Conservation (phyloP, 2,329 filamentous ascomycete genomes). For the Fusarium humuli region DNA sequence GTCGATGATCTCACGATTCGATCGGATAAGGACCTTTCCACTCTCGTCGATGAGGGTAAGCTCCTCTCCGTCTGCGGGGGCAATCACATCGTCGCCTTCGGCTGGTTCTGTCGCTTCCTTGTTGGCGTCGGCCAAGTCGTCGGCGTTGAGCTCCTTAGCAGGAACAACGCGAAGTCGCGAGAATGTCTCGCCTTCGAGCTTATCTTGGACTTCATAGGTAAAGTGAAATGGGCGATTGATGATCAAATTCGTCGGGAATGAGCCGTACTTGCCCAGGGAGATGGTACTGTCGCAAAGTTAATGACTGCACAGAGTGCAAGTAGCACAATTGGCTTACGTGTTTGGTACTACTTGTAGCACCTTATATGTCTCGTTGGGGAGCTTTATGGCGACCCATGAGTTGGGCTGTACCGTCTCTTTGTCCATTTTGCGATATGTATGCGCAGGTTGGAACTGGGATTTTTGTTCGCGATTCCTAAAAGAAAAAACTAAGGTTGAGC, state of each 20-base stretch:
- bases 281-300: constrained; percentile 72
- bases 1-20: constrained; percentile 70
- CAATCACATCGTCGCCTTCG: constrained; percentile 58
- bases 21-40: constrained; percentile 62
- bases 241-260: constrained; percentile 88
- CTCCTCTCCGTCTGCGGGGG: constrained; percentile 54
- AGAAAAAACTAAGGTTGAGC: constrained; percentile 44
- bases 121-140: constrained; percentile 68
- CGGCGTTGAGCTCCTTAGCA: constrained; percentile 84
- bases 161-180: constrained; percentile 81
- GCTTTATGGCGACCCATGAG: constrained; percentile 69
- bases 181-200: constrained; percentile 71
- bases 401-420: constrained; percentile 61
- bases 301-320: constrained; percentile 19
- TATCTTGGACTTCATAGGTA: constrained; percentile 89
- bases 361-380: constrained; percentile 69
- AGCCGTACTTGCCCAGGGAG: constrained; percentile 91
- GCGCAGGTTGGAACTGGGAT: background rate
- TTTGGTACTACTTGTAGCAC: constrained; percentile 70
- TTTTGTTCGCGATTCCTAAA: constrained; percentile 25
- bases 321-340: constrained; percentile 59
- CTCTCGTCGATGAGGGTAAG: constrained; percentile 58
- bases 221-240: constrained; percentile 91
- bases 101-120: constrained; percentile 54
- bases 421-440: constrained; percentile 45